Percentiles rank a stretch among this genome's conserved stretches.
phyloP scores from a whole-genome alignment of 352 stramenopile species.

The Phytophthora idaei region DNA sequence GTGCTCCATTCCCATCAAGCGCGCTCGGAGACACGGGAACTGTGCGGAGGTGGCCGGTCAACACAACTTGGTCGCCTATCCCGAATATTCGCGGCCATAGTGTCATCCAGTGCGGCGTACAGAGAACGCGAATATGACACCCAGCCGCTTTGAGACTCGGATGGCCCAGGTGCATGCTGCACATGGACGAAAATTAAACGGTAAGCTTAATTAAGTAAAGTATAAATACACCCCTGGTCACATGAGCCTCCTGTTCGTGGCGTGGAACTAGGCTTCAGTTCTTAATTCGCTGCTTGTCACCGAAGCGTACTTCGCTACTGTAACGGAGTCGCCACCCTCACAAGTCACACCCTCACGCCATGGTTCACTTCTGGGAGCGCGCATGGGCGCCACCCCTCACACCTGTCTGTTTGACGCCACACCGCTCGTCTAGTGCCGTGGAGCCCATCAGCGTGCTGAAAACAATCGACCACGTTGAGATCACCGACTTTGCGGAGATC shows the following conservation, averaged over 20 bases:
- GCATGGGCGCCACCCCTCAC: slow-evolving; percentile 44
- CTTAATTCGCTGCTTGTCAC: slow-evolving; percentile 21
- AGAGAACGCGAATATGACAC: slow-evolving; percentile 18
- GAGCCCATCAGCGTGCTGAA: slow-evolving; percentile 46
- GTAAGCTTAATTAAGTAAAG: neutral
- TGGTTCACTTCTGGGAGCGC: slow-evolving; percentile 38
- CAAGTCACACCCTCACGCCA: slow-evolving; percentile 14
- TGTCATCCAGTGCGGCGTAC: slow-evolving; percentile 10
- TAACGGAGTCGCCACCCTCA: neutral
- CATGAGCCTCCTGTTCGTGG: neutral
- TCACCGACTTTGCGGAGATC: slow-evolving; percentile 44
- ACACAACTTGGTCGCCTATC: slow-evolving; percentile 15
- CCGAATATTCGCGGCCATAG: slow-evolving; percentile 20
- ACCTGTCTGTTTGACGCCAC: slow-evolving; percentile 42
- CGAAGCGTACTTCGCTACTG: neutral
- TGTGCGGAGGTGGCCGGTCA: slow-evolving; percentile 21
- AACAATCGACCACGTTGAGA: slow-evolving; percentile 53
- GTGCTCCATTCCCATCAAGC: slow-evolving; percentile 3
- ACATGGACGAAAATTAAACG: slow-evolving; percentile 8
- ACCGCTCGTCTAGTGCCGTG: slow-evolving; percentile 41
- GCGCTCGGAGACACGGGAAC: slow-evolving; percentile 19
- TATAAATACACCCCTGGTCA: slow-evolving; percentile 18
- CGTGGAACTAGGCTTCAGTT: slow-evolving; percentile 20
- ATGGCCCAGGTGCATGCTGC: slow-evolving; percentile 17
- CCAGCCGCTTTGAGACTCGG: slow-evolving; percentile 18